Conservation (phyloP, 306 rosid species). For the Nissolia schottii region DNA sequence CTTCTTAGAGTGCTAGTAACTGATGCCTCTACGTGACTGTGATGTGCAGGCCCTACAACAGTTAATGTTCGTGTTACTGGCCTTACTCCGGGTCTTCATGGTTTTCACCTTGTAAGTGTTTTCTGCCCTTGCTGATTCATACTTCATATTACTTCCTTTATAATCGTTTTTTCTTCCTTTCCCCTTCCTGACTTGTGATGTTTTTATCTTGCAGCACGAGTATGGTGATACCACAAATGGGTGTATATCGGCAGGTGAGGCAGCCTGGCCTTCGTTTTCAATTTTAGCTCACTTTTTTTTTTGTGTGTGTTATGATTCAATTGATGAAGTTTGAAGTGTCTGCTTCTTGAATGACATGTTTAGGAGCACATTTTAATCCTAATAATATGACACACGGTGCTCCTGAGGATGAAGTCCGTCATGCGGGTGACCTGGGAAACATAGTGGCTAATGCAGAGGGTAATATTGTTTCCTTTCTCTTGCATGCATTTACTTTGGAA, state of each 20-base stretch:
- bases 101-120: constrained; percentile 78
- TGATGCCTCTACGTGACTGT: constrained; percentile 9
- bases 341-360: constrained; percentile 17
- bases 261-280: background rate
- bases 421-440: constrained; percentile 99
- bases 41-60: constrained; percentile 70
- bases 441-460: constrained; percentile 75
- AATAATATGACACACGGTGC: constrained; percentile 70
- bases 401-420: constrained; percentile 86
- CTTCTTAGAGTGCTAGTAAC: background rate
- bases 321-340: background rate
- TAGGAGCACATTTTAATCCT: constrained; percentile 95
- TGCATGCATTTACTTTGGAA: background rate
- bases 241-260: constrained; percentile 83
- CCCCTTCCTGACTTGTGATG: background rate
- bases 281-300: background rate
- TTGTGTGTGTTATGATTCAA: background rate
- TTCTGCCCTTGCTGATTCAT: background rate
- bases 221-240: constrained; percentile 97
- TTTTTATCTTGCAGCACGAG: constrained; percentile 64
- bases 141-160: background rate
- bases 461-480: constrained; percentile 21
- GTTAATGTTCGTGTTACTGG: constrained; percentile 82
- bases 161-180: background rate
- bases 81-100: constrained; percentile 83